Percentiles rank a stretch among this genome's conserved stretches.
Evolutionary conservation across 2,329 filamentous ascomycete species (phyloP).

Genomic region (Fusarium hainanense): DNA sequence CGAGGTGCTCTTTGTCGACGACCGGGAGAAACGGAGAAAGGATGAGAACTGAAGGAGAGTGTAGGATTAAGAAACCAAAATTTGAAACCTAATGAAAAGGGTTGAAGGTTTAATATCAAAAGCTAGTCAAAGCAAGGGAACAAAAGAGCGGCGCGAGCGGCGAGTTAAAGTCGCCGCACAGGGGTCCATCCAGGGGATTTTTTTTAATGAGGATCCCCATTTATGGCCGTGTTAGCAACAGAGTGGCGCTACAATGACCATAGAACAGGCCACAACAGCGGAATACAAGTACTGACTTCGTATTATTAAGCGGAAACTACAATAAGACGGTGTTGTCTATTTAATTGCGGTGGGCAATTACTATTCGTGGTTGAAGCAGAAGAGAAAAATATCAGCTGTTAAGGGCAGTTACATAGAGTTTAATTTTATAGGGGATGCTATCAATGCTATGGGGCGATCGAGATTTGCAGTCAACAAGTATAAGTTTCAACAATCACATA

Average conservation of each 20-base stretch:
- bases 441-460: slow-evolving; percentile 1
- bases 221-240: slow-evolving; percentile 35
- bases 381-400: background rate
- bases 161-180: slow-evolving; percentile 33
- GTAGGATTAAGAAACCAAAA: slow-evolving; percentile 4
- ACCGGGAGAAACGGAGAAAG: background rate
- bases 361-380: background rate
- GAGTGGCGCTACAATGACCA: slow-evolving; percentile 46
- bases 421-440: slow-evolving; percentile 7
- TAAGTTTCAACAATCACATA: background rate
- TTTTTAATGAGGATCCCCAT: slow-evolving; percentile 49
- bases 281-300: slow-evolving; percentile 15
- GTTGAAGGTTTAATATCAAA: slow-evolving; percentile 30
- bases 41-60: slow-evolving; percentile 11
- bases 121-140: slow-evolving; percentile 10
- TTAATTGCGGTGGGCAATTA: slow-evolving; percentile 25
- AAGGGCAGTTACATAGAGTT: background rate
- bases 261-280: slow-evolving; percentile 43
- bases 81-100: slow-evolving; percentile 21
- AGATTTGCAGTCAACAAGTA: slow-evolving; percentile 3
- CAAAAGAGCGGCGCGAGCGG: slow-evolving; percentile 34
- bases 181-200: slow-evolving; percentile 43
- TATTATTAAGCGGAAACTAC: slow-evolving; percentile 31
- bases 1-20: slow-evolving; percentile 19
- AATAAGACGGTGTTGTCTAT: slow-evolving; percentile 18